Conservation (phyloP, 208 protist species). For the Tritrichomonas foetus region DNA sequence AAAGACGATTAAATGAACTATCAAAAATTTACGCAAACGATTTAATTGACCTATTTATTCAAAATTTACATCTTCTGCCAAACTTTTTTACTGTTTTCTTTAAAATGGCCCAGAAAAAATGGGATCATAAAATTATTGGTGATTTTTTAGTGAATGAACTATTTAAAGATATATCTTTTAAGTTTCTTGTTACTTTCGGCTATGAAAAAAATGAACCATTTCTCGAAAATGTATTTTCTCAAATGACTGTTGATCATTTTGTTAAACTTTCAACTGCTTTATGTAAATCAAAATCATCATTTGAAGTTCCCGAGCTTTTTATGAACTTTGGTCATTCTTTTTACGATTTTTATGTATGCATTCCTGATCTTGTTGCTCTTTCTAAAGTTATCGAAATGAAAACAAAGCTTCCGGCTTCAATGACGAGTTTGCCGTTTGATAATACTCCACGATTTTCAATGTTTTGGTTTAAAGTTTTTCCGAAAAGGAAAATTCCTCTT, state of each 20-base stretch:
- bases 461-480: conserved; percentile 1
- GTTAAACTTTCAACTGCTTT: too few species aligned
- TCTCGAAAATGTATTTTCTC: too few species aligned
- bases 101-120: not conserved
- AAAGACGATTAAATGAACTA: not conserved
- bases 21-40: not conserved
- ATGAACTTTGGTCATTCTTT: not conserved
- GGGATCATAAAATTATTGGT: not conserved
- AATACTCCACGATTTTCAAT: not conserved
- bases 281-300: not conserved
- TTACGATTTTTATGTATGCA: not conserved
- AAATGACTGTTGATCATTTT: too few species aligned
- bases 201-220: too few species aligned
- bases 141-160: too few species aligned
- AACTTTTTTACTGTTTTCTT: not conserved
- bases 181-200: too few species aligned
- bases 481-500: not conserved
- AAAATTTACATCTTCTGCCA: not conserved
- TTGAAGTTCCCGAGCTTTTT: not conserved
- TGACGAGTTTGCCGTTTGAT: not conserved
- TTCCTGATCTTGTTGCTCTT: not conserved
- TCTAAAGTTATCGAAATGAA: not conserved
- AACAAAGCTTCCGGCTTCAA: not conserved
- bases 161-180: too few species aligned
- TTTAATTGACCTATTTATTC: not conserved